Conservation (phyloP, 2,329 filamentous ascomycete genomes). For the Eurotiales sp. region DNA sequence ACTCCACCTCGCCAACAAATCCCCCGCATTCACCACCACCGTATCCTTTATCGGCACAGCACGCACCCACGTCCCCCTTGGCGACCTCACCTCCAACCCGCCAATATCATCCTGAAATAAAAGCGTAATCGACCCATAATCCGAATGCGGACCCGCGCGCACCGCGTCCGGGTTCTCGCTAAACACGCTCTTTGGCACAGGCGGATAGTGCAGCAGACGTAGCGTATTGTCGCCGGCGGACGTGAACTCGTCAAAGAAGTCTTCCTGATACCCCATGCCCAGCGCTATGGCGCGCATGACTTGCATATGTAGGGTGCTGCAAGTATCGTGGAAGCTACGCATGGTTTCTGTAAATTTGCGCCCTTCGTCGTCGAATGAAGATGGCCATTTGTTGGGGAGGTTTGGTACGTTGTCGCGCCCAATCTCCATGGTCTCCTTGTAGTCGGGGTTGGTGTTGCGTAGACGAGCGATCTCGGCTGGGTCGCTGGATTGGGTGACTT, state of each 20-base stretch:
- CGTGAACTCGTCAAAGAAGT: slow-evolving; percentile 73
- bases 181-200: slow-evolving; percentile 64
- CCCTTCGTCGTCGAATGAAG: slow-evolving; percentile 50
- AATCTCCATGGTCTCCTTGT: slow-evolving; percentile 61
- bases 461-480: slow-evolving; percentile 55
- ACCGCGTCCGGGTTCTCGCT: slow-evolving; percentile 64
- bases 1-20: slow-evolving; percentile 80
- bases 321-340: slow-evolving; percentile 69
- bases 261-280: slow-evolving; percentile 68
- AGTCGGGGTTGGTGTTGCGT: slow-evolving; percentile 49
- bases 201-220: slow-evolving; percentile 74
- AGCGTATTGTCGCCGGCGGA: slow-evolving; percentile 44
- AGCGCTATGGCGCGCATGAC: slow-evolving; percentile 82
- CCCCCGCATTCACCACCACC: slow-evolving; percentile 85
- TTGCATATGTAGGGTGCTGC: slow-evolving; percentile 68
- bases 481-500: slow-evolving; percentile 59
- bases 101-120: slow-evolving; percentile 56
- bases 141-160: slow-evolving; percentile 72
- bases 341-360: slow-evolving; percentile 67
- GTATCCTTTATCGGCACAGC: slow-evolving; percentile 77
- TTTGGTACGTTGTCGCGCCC: slow-evolving; percentile 58
- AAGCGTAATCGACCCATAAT: slow-evolving; percentile 54
- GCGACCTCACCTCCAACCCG: slow-evolving; percentile 62
- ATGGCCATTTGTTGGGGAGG: slow-evolving; percentile 75
- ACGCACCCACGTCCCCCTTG: slow-evolving; percentile 73